These are phyloP conservation scores for Nigrograna mackinnonii DNA, from an alignment of 2,329 filamentous ascomycete species.

Conservation along the genomic window DNA sequence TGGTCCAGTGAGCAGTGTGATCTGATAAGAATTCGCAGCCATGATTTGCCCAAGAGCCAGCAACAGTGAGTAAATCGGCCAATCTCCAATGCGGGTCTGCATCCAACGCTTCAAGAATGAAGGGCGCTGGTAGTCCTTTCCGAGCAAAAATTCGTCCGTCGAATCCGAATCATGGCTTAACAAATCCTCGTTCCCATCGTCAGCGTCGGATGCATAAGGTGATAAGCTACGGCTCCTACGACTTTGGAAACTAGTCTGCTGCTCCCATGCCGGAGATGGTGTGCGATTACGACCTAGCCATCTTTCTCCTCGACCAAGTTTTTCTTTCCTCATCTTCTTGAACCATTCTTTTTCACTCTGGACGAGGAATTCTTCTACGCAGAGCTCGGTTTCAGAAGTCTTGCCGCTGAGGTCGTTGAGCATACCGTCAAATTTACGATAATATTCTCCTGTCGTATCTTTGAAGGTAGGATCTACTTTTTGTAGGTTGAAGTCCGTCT, in stretches of 20 bases:
- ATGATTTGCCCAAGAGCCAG: background rate
- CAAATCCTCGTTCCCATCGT: background rate
- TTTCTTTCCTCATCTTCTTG: background rate
- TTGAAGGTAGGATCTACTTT: constrained; percentile 1
- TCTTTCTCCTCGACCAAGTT: background rate
- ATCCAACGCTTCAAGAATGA: background rate
- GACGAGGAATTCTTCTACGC: background rate
- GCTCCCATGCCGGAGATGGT: too few relatives aligned
- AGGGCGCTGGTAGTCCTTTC: background rate
- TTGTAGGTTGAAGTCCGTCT: background rate
- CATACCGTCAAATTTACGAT: background rate
- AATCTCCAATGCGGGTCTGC: background rate
- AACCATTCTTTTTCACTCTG: background rate
- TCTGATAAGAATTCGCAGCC: background rate
- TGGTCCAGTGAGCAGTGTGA: background rate
- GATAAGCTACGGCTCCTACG: background rate
- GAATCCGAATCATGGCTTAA: background rate
- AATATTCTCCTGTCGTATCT: background rate
- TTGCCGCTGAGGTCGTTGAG: background rate
- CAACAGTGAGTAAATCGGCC: background rate
- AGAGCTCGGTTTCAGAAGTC: background rate
- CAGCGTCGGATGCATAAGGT: background rate
- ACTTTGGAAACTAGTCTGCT: too few relatives aligned
- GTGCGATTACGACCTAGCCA: too few relatives aligned
- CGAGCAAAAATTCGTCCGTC: background rate